Base-by-base conservation (phyloP, 805 yeast species). In the Cyberlindnera samutprakarnensis region DNA sequence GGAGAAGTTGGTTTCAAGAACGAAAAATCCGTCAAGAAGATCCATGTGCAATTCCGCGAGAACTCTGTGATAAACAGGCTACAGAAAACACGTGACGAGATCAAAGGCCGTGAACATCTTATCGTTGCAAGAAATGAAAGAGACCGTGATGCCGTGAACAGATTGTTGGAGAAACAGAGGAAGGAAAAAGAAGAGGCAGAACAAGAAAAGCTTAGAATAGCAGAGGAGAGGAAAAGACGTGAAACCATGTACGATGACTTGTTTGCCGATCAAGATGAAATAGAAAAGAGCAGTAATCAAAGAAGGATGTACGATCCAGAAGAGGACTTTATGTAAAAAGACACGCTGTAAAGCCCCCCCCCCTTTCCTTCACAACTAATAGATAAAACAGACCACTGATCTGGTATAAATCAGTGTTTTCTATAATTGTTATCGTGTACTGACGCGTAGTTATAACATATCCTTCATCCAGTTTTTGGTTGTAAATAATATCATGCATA, bases 1-100 rank as follows among this genome's bases (percentile, higher is more conserved):
- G 94, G 94, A 4, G 84, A 85, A 30, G 94, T 83, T 6, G 72
- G 83, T 1, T 83, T 81, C 54, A 70, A 77, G 36, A 74, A 78
- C 37, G 66, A 64, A 2, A 72, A 68, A 38, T 56, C 60, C 31
- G 75, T 79, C 16, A 69, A 62, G 38, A 67, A 72, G 39, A 55
- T 72, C 19, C 66, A 63, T 39, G 68, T 84, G 20, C 68, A 64
- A 31, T 65, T 66, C 23, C 66, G 76, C 41, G 77, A 77, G 27
- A 80, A 76, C 46, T 56, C 70, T 5, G 61, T 78, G 2, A 51
- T 83, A 23, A 81, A 79, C 44, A 63, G 75, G 40, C 57, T 82
- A 37, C 72, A 69, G 47, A 80, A 78, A 54, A 78, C 90, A 5
- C 70, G 74, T 39, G 59, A 62, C 2, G 88, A 81, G 47, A 48